Evolutionary conservation across 2,329 filamentous ascomycete species (phyloP).

Genomic region (Aureobasidium vineae): DNA sequence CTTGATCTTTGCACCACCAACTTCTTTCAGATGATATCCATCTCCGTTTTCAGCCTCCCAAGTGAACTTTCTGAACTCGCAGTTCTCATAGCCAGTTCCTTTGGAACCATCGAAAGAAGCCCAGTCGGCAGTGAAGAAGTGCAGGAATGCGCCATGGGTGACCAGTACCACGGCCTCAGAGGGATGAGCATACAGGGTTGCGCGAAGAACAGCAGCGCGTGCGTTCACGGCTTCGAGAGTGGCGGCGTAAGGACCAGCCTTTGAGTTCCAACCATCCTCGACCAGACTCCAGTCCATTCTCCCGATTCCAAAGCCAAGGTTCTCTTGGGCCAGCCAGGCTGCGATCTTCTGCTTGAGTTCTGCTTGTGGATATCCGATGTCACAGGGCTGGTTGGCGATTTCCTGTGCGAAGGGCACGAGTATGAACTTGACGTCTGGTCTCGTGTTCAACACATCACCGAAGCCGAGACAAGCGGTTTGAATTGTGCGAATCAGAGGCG

Average conservation of each 20-base stretch:
- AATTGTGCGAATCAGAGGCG: constrained; percentile 76
- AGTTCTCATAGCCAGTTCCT: constrained; percentile 24
- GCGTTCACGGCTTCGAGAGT: neutral
- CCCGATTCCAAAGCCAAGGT: constrained; percentile 1
- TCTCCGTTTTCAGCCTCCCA: neutral
- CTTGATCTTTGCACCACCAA: constrained; percentile 24
- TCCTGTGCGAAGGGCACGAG: constrained; percentile 20
- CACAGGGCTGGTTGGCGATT: constrained; percentile 24
- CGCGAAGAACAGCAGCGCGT: constrained; percentile 28
- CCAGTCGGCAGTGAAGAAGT: constrained; percentile 30
- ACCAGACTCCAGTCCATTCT: constrained; percentile 23
- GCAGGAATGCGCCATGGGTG: constrained; percentile 29
- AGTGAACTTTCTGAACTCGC: constrained; percentile 21
- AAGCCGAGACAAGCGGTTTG: constrained; percentile 58
- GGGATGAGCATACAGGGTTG: constrained; percentile 24
- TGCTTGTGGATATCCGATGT: constrained; percentile 9
- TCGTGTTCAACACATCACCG: neutral
- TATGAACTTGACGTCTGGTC: constrained; percentile 15
- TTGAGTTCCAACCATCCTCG: constrained; percentile 24
- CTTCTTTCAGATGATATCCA: neutral
- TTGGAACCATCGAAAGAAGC: constrained; percentile 21
- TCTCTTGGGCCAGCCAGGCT: constrained; percentile 1
- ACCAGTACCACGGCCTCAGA: constrained; percentile 28
- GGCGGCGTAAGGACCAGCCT: constrained; percentile 12
- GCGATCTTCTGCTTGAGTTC: constrained; percentile 14